phyloP scores from a whole-genome alignment of 2,329 filamentous ascomycete genomes.

The Epichloe sp. region DNA sequence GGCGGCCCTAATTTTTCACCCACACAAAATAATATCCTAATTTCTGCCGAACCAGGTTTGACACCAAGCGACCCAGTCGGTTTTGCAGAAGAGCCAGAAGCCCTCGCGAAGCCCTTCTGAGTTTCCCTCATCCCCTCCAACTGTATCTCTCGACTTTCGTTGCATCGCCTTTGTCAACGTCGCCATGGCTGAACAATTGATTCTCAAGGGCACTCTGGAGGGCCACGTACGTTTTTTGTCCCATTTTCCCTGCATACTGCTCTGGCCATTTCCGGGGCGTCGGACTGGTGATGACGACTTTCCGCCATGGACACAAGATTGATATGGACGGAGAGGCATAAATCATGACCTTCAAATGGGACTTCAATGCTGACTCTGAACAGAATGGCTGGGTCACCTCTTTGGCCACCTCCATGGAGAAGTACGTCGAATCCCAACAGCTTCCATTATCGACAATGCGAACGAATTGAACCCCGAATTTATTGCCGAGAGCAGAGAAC shows the following conservation, averaged over 20 bases:
- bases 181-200: constrained; percentile 82
- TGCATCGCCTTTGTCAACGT: constrained; percentile 30
- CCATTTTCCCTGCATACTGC: constrained; percentile 8
- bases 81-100: constrained; percentile 15
- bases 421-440: constrained; percentile 45
- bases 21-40: constrained; percentile 36
- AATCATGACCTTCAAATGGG: background rate
- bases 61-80: constrained; percentile 9
- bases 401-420: constrained; percentile 97
- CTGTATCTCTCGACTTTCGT: constrained; percentile 15
- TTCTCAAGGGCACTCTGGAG: constrained; percentile 94
- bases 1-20: constrained; percentile 37
- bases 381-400: constrained; percentile 96
- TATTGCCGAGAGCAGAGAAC: background rate
- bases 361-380: constrained; percentile 14
- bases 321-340: background rate
- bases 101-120: constrained; percentile 14
- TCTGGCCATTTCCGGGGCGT: constrained; percentile 6
- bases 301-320: background rate
- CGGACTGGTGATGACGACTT: background rate
- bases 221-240: constrained; percentile 60
- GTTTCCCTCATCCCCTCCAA: constrained; percentile 23
- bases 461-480: constrained; percentile 1
- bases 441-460: constrained; percentile 1
- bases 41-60: constrained; percentile 17